Base-by-base conservation (phyloP, 352 stramenopile species). In the Phytophthora crassamura region DNA sequence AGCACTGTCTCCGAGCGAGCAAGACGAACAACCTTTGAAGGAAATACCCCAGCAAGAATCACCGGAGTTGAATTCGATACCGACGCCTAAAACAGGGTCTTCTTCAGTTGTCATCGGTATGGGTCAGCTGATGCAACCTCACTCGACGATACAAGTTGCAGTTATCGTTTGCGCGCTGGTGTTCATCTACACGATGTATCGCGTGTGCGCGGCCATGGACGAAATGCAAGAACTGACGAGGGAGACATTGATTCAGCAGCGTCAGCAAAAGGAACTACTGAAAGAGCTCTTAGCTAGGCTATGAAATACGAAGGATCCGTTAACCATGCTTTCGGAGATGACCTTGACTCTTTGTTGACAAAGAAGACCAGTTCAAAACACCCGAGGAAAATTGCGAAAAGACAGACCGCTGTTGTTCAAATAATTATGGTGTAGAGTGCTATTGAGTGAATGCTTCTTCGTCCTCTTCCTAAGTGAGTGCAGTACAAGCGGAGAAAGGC, bases 151-250 rank as follows among this genome's bases (percentile, higher is more conserved):
- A 33, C 80, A 87, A 51, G 36, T 77, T 11, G 69, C 76, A 9
- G 74, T 74, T 18, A 45, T 90, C 7, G 10, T 88, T 16, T 91
- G 85, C 54, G 54, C 82, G 34, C 36, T 93, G 20, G 40, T 95
- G 42, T 88, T 93, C 59, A 60, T 93, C 54, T 92, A 84, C 66
- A 88, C 74, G 7, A 87, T 93, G 64, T 78, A 85, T 47, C 81
- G 77, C 3, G 77, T 93, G 30, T 79, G 73, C 59, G 63, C 54
- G 18, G 60, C 77, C 30, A 65, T 93, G 39, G 70, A 89, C 22
- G 68, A 91, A 52, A 91, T 93, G 80, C 73, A 83, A 56, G 18
- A 39, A 28, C 59, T 92, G 25, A 84, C 84, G 9, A 70, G 69
- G 38, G 82, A 93, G 48, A 67, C 72, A 7, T 52, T 95, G 14